Base-by-base conservation (phyloP, 108 stramenopile species). In the Cyclotella baltica region DNA sequence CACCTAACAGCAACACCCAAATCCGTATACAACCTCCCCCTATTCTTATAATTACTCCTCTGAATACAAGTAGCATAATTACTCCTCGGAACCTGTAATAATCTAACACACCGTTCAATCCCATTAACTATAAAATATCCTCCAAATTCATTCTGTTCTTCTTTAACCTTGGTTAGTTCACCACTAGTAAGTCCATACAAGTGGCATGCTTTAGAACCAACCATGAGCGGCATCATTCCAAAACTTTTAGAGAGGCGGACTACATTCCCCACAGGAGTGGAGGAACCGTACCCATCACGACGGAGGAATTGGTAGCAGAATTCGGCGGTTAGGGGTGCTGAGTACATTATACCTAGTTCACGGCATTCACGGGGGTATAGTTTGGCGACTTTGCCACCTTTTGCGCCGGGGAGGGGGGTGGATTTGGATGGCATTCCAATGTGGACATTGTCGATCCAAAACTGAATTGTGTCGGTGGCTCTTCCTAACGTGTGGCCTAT, bases 81-180 rank as follows among this genome's bases (percentile, higher is more conserved):
- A 0, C 95, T 76, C 23, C 96, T 85, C 19, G 93, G 95, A 34
- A 97, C 85, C 87, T 99, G 99, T 53, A 99, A 72, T 81, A 99
- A 77, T 33, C 99, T 83, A 20, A 99, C 90, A 56, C 97, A 90
- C 37, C 97, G 87, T 81, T 99, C 99, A 72, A 97, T 98, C 29
- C 99, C 99, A 77, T 88, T 91, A 29, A 98, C 87, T 34, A 99
- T 88, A 75, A 99, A 99, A 67, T 98, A 98, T 30, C 98, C 98
- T 37, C 99, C 99, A 72, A 96, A 86, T 72, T 99, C 99, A 38
- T 85, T 88, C 48, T 96, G 92, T 87, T 92, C 92, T 75, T 95
- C 94, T 28, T 82, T 82, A 36, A 77, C 27, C 18, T 84, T 46
- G 13, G 92, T 77, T 27, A 95, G 46, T 40, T 93, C 73, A 3